A percentile compares a stretch with the other conserved stretches of the same genome.
Evolutionary conservation across 1,284 basidiomycete species (phyloP).

Genomic region (Apiotrichum montevideense): DNA sequence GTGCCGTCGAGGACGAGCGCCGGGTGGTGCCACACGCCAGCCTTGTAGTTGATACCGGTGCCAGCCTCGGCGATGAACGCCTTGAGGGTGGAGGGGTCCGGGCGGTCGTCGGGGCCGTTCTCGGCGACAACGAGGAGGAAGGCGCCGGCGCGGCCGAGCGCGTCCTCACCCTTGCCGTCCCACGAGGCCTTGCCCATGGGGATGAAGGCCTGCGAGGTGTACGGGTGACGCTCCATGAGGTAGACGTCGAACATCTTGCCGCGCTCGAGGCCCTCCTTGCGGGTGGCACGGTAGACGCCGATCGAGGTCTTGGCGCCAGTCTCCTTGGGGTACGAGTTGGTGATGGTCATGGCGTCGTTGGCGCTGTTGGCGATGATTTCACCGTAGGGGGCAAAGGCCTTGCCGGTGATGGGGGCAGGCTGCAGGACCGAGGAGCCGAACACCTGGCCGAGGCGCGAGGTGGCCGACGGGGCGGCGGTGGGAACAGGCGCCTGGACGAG

Average conservation of each 20-base stretch:
- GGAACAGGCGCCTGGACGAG: not conserved
- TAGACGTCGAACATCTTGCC: slow-evolving; percentile 53
- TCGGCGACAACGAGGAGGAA: slow-evolving; percentile 69
- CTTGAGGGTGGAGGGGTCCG: slow-evolving; percentile 59
- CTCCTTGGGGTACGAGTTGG: slow-evolving; percentile 58
- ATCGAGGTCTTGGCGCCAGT: slow-evolving; percentile 53
- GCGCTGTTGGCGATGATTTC: not conserved
- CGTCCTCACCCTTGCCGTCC: slow-evolving; percentile 37
- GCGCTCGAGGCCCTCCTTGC: slow-evolving; percentile 48
- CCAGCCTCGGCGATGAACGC: slow-evolving; percentile 46
- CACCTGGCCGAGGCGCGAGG: not conserved
- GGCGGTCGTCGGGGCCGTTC: slow-evolving; percentile 66
- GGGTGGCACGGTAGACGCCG: slow-evolving; percentile 65
- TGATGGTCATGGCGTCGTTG: slow-evolving; percentile 51
- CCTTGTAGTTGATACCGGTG: slow-evolving; percentile 76
- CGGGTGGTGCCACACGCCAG: slow-evolving; percentile 67
- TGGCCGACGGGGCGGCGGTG: not conserved
- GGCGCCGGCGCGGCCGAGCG: slow-evolving; percentile 31
- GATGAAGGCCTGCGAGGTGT: slow-evolving; percentile 71
- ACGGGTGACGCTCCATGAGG: slow-evolving; percentile 46
- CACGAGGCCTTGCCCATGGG: slow-evolving; percentile 65
- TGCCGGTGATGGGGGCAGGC: slow-evolving; percentile 48
- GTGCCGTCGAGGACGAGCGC: slow-evolving; percentile 42
- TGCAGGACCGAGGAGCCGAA: slow-evolving; percentile 2
- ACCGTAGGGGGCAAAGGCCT: slow-evolving; percentile 59